Conservation (phyloP, 164 flowering plant species). For the Tetracentron sinense region DNA sequence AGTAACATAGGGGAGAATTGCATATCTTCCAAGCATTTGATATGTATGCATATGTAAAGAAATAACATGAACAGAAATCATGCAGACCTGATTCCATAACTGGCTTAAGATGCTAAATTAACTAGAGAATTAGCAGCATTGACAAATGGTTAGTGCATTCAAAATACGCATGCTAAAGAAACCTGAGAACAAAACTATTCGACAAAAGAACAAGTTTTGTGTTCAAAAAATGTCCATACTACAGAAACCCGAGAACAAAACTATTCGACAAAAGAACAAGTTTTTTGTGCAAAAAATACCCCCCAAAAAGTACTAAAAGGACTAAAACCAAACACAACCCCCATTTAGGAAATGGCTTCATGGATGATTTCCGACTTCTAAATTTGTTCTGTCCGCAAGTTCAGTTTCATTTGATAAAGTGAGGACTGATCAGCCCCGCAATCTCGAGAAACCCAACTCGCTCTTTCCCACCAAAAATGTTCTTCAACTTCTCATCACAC, state of each 20-base stretch:
- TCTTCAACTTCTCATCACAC: conserved; percentile 96
- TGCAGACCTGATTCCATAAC: conserved; percentile 1
- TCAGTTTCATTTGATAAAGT: conserved; percentile 49
- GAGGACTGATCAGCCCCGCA: conserved; percentile 74
- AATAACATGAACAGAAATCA: neutral
- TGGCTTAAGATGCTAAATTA: neutral
- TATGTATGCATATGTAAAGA: neutral
- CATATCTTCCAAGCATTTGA: neutral
- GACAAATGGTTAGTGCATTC: neutral
- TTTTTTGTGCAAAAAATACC: no score
- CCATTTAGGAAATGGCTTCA: conserved; percentile 9
- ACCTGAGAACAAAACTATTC: neutral
- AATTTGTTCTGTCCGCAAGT: neutral
- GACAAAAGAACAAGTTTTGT: neutral
- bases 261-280: no score
- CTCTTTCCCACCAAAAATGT: conserved; percentile 71
- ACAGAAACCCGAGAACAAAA: no score
- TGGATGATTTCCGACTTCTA: neutral
- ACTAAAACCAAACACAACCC: conserved; percentile 2
- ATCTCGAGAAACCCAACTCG: conserved; percentile 91
- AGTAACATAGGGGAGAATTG: neutral
- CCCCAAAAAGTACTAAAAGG: no score
- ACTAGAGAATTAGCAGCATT: neutral
- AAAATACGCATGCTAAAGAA: neutral
- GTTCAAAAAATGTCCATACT: no score